phyloP scores from a whole-genome alignment of 108 stramenopile genomes.

The Cyclotella sp. region DNA sequence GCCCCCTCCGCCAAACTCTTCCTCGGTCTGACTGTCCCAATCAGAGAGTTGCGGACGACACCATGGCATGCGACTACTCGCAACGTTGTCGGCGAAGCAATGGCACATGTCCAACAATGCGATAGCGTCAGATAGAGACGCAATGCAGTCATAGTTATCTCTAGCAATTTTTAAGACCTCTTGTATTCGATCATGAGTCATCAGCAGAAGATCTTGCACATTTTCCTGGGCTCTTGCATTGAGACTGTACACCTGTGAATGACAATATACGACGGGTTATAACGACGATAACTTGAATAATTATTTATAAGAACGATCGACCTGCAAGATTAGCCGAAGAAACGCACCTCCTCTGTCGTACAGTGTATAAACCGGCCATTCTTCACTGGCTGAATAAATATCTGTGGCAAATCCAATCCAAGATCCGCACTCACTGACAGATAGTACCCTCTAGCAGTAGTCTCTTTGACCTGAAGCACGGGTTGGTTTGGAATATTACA shows the following conservation, averaged over 20 bases:
- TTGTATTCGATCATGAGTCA: slow-evolving; percentile 86
- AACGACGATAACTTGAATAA: background rate
- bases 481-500: too few relatives aligned
- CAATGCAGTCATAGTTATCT: slow-evolving; percentile 80
- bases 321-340: slow-evolving; percentile 3
- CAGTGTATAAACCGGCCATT: slow-evolving; percentile 79
- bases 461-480: slow-evolving; percentile 72
- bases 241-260: slow-evolving; percentile 65
- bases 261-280: background rate
- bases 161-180: slow-evolving; percentile 80
- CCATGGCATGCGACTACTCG: slow-evolving; percentile 76
- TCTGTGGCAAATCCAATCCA: slow-evolving; percentile 66
- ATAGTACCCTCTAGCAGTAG: slow-evolving; percentile 79
- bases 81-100: slow-evolving; percentile 88
- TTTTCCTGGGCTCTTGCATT: slow-evolving; percentile 87
- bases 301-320: background rate
- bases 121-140: slow-evolving; percentile 83
- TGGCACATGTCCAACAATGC: slow-evolving; percentile 91
- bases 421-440: slow-evolving; percentile 71
- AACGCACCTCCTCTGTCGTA: slow-evolving; percentile 83
- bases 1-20: slow-evolving; percentile 43
- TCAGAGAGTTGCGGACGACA: slow-evolving; percentile 74
- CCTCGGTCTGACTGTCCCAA: slow-evolving; percentile 3
- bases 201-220: slow-evolving; percentile 83
- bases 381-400: slow-evolving; percentile 83